A percentile compares a stretch with the other conserved stretches of the same genome.
phyloP scores from a whole-genome alignment of 768 basidiomycete genomes.

The Hysterangium stoloniferum region DNA sequence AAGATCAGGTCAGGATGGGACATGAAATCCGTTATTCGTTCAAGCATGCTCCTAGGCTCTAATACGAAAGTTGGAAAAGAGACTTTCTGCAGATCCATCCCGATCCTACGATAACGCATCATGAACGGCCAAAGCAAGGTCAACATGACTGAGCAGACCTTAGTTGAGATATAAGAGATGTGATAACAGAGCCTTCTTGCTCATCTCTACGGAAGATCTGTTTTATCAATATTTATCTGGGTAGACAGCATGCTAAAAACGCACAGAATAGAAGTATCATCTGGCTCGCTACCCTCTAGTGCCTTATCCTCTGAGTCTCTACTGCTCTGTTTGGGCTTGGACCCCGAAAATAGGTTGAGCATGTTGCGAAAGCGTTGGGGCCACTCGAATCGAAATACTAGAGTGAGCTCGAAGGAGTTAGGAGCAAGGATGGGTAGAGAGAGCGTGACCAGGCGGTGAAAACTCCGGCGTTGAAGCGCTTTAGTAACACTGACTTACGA shows the following conservation, averaged over 20 bases:
- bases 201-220: conserved; percentile 57
- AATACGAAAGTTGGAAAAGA: conserved; percentile 93
- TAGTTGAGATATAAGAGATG: conserved; percentile 82
- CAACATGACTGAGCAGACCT: conserved; percentile 40
- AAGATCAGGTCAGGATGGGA: conserved; percentile 97
- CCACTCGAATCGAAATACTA: too few relatives aligned
- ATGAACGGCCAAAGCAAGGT: too few relatives aligned
- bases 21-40: conserved; percentile 99
- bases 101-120: conserved; percentile 48
- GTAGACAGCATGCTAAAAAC: too few relatives aligned
- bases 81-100: conserved; percentile 95
- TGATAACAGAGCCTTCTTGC: conserved; percentile 86
- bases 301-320: conserved; percentile 45
- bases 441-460: too few relatives aligned
- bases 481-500: too few relatives aligned
- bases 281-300: conserved; percentile 77
- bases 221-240: too few relatives aligned
- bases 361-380: not conserved
- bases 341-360: conserved; percentile 9
- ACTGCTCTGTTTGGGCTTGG: conserved; percentile 2
- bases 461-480: too few relatives aligned
- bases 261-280: conserved; percentile 85
- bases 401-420: too few relatives aligned
- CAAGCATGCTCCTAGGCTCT: conserved; percentile 94
- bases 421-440: too few relatives aligned